Conservation (phyloP, 345 rosid species). For the Sonneratia alba region DNA sequence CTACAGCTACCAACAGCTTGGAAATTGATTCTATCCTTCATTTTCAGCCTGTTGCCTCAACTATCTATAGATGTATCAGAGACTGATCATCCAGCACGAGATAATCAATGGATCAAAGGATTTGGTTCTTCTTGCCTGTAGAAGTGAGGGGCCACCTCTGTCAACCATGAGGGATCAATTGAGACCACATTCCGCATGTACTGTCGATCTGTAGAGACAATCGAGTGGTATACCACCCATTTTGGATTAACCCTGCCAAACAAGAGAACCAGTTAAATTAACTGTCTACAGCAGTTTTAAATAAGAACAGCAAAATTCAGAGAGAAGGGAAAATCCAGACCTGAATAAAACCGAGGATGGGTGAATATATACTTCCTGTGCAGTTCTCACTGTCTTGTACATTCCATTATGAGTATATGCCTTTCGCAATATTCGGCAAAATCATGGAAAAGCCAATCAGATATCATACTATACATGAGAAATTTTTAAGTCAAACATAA, state of each 20-base stretch:
- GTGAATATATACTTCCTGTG: constrained; percentile 84
- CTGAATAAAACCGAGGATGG: constrained; percentile 88
- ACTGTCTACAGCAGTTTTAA: background rate
- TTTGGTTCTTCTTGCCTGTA: constrained; percentile 43
- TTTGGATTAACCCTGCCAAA: constrained; percentile 84
- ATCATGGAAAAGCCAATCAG: background rate
- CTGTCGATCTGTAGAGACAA: constrained; percentile 81
- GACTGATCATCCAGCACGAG: background rate
- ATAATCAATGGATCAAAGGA: constrained; percentile 3
- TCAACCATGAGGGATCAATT: constrained; percentile 72
- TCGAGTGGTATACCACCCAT: constrained; percentile 74
- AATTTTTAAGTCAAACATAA: background rate
- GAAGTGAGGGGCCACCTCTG: constrained; percentile 77
- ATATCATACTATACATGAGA: background rate
- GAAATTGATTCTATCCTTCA: no score
- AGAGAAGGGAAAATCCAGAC: constrained; percentile 18
- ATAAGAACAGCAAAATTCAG: background rate
- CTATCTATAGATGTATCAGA: background rate
- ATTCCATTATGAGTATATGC: constrained; percentile 63
- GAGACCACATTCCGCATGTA: constrained; percentile 77
- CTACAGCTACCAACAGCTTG: no score
- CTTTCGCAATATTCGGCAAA: constrained; percentile 15
- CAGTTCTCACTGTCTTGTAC: constrained; percentile 79
- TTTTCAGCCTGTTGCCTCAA: background rate
- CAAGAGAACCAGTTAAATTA: background rate